phyloP scores from a whole-genome alignment of 495 filamentous ascomycete genomes.

The Rusavskia elegans region DNA sequence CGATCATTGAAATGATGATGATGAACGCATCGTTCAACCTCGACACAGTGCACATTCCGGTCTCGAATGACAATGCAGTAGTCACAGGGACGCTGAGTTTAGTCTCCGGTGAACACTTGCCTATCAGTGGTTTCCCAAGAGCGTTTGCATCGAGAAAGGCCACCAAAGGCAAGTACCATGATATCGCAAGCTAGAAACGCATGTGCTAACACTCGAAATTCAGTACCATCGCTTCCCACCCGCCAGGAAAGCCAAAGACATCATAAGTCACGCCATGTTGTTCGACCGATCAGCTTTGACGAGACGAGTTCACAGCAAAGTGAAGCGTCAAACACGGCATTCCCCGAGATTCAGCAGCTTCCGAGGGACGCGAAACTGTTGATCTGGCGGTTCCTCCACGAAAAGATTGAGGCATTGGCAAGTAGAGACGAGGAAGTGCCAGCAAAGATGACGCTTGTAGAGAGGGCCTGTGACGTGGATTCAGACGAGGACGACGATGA shows the following conservation, averaged over 20 bases:
- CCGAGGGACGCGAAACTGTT: not conserved
- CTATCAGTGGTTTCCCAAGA: conserved; percentile 1
- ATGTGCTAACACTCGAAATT: no score
- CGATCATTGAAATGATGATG: not conserved
- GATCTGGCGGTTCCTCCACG: not conserved
- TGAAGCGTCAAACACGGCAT: not conserved
- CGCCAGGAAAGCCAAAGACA: not conserved
- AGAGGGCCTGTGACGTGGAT: no score
- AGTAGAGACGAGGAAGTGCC: no score
- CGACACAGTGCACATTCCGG: not conserved
- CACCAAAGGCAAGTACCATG: not conserved
- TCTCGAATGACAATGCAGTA: not conserved
- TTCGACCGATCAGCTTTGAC: not conserved
- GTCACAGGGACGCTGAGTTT: not conserved
- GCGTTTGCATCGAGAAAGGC: not conserved
- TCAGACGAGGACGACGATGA: not conserved
- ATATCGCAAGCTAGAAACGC: no score
- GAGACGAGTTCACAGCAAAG: not conserved
- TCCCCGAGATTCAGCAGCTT: not conserved
- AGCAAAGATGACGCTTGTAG: no score
- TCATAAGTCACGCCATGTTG: not conserved
- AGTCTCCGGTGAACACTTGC: not conserved
- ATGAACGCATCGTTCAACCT: not conserved
- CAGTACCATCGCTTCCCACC: no score
- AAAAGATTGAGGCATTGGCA: no score